Conservation (phyloP, 2,329 filamentous ascomycete species). For the Coleophoma crateriformis region DNA sequence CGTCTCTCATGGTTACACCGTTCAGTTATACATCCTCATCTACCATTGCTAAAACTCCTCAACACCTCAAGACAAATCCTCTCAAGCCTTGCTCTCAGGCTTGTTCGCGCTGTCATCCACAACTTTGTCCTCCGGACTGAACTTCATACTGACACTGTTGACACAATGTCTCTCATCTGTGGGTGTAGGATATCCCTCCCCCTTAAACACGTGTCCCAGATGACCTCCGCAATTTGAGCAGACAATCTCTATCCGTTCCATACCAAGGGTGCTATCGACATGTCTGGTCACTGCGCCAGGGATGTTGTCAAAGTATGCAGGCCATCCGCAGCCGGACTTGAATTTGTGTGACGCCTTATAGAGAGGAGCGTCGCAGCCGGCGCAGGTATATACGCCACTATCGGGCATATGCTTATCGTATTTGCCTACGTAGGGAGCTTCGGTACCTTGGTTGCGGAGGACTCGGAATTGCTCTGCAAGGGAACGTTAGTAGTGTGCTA, state of each 20-base stretch:
- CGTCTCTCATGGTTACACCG: too few species aligned
- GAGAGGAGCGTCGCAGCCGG: constrained; percentile 78
- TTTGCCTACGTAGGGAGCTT: constrained; percentile 71
- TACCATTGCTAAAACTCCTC: too few species aligned
- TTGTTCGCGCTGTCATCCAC: constrained; percentile 22
- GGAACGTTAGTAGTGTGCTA: constrained; percentile 24
- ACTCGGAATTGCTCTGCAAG: constrained; percentile 86
- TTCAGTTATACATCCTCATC: too few species aligned
- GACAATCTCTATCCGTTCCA: constrained; percentile 86
- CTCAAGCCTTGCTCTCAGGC: constrained; percentile 31
- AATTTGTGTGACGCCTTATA: constrained; percentile 96
- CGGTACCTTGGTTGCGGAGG: constrained; percentile 87
- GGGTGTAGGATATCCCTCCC: constrained; percentile 75
- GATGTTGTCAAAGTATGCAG: constrained; percentile 93
- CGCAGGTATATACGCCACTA: constrained; percentile 78
- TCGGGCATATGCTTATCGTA: constrained; percentile 82
- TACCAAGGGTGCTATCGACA: constrained; percentile 71
- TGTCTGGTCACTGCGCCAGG: constrained; percentile 84
- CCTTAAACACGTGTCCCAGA: constrained; percentile 87
- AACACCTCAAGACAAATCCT: too few species aligned
- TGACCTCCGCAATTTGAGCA: constrained; percentile 94
- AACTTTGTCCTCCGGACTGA: constrained; percentile 60
- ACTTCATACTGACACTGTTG: constrained; percentile 86
- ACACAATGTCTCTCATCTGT: constrained; percentile 97
- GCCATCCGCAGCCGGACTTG: constrained; percentile 94